Base-by-base conservation (phyloP, 2,329 filamentous ascomycete species). In the Fusarium sororula region DNA sequence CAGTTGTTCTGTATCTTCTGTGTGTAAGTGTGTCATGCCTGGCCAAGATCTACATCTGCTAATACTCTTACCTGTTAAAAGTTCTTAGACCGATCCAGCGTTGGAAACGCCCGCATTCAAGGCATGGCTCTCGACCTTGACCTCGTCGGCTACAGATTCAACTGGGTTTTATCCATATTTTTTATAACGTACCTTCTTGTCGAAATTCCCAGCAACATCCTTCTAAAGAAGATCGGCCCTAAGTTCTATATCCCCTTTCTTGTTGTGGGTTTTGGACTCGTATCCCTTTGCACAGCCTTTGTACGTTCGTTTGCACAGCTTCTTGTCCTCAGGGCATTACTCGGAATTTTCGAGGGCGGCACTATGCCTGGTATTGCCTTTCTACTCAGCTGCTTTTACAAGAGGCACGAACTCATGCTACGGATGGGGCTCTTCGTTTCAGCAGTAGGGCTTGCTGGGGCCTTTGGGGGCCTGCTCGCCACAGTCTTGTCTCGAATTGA, bases 231-330 rank as follows among this genome's bases (percentile, higher is more conserved):
- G 18, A 84, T 94, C 58, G 35, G 26, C 11, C 94, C 94, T 0
- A 92, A 90, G 38, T 83, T 93, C 56, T 97, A 95, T 84, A 87
- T 96, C 30, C 91, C 93, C 0, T 82, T 87, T 7, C 95, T 96
- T 76, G 95, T 97, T 90, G 82, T 93, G 3, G 84, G 89, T 3
- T 90, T 85, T 84, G 82, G 83, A 8, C 35, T 82, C 7, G 83
- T 86, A 30, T 84, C 87, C 83, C 86, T 85, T 0, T 77, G 87
- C n/a, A 88, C 87, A 83, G 86, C 86, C 1, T 82, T 88, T 24
- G 87, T 88, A 0, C 79, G 80, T n/a, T 85, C 83, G 69, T 88
- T 84, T 47, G 78, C 81, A 13, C 85, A 86, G 1, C 80, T 88
- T 3, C 79, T 88, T 6, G 77, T 82, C 6, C 82, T 87, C 12